Base-by-base conservation (phyloP, 2,329 filamentous ascomycete genomes). In the Malbranchea zuffiana region DNA sequence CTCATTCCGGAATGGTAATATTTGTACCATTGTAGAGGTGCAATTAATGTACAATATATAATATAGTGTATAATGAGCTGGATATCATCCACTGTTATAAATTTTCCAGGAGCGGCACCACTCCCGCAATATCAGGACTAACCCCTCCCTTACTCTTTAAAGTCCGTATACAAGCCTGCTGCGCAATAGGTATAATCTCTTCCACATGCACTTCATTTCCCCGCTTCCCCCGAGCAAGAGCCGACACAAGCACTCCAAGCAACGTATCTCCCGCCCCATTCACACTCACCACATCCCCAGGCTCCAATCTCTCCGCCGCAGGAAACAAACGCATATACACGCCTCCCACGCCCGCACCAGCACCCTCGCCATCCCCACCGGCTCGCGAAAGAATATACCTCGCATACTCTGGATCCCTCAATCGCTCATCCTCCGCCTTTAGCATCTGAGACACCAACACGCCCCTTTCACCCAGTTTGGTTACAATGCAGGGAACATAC, bases 181-280 rank as follows among this genome's bases (percentile, higher is more conserved):
- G 90, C 19, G 87, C 88, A 23, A 90, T 60, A 40, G 77, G 68
- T n/a, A 98, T 67, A 37, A 90, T 57, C 31, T 79, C 69, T 43
- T 76, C 71, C 10, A 77, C 54, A 13, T 49, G 51, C 39, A 51
- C 76, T 10, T 73, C 54, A 42, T 56, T 12, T 29, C 49, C 44
- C 31, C 47, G 40, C 13, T 61, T 62, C 3, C 67, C 69, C 50
- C 69, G 72, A 0, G 78, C 77, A 46, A 96, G 56, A 0, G 82
- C 84, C 1, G 85, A 80, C n/a, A 94, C 66, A 39, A 95, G 49
- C 10, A 86, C 80, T 0, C 88, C 90, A 6, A 92, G 67, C 56
- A 96, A 87, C 0, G 90, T 95, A 60, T 98, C 90, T 0, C 90
- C 90, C 2, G 85, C 86, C 0, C 88, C 90, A 55, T 96, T 96